Percentiles rank a stretch among this genome's conserved stretches.
Conservation (phyloP, 2,329 filamentous ascomycete species). For the Arthrinium phaeospermum region DNA sequence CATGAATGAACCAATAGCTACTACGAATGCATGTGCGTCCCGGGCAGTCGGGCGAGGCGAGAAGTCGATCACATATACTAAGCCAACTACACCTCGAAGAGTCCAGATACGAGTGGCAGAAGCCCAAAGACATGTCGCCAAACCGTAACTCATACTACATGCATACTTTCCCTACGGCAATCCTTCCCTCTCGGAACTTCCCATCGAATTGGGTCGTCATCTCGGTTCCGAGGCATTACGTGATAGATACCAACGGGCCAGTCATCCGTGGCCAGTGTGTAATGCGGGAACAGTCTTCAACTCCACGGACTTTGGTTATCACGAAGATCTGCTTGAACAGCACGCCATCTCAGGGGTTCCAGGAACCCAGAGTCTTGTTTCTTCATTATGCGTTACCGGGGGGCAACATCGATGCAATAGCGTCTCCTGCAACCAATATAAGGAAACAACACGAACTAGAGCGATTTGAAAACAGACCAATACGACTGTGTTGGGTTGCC, state of each 20-base stretch:
- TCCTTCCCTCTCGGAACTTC: neutral
- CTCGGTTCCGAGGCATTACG: neutral
- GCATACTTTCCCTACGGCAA: no score
- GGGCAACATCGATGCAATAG: no score
- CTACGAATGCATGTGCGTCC: neutral
- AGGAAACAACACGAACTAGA: neutral
- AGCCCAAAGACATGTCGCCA: neutral
- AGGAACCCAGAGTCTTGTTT: no score
- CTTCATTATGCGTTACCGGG: neutral
- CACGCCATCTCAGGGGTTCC: neutral
- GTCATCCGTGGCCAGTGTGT: no score
- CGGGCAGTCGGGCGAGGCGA: neutral
- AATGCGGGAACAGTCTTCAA: neutral
- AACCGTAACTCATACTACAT: neutral
- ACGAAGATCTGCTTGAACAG: neutral
- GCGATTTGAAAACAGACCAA: neutral
- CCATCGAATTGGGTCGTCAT: neutral
- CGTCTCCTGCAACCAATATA: neutral
- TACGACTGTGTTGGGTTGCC: neutral
- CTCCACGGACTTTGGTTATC: neutral
- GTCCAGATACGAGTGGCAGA: neutral
- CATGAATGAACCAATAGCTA: no score
- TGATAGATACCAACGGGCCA: neutral
- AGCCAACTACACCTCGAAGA: neutral
- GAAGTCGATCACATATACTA: neutral